These are phyloP conservation scores for Cytospora schulzeri DNA, from an alignment of 2,329 filamentous ascomycete species.

Conservation along the genomic window DNA sequence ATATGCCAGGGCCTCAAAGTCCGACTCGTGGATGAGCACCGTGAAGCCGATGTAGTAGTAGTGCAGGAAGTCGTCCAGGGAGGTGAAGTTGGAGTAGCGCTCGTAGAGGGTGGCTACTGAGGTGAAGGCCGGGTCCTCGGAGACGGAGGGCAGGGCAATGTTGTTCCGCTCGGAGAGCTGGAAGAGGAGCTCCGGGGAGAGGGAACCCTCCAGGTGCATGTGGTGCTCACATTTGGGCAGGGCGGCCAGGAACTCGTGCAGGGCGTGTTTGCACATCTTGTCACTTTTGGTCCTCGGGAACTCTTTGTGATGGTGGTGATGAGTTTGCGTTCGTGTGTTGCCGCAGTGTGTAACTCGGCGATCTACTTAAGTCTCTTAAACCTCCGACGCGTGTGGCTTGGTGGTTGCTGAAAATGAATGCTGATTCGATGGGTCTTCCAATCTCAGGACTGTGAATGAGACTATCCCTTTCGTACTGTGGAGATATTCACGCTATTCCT, in stretches of 20 bases:
- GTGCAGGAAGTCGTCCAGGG: slow-evolving; percentile 74
- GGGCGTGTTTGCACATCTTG: slow-evolving; percentile 56
- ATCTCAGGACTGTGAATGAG: not conserved
- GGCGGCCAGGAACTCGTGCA: slow-evolving; percentile 62
- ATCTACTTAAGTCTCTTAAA: not conserved
- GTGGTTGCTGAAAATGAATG: not conserved
- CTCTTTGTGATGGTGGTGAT: not conserved
- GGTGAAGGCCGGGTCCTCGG: slow-evolving; percentile 62
- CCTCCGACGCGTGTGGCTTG: slow-evolving; percentile 1
- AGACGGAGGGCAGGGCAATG: slow-evolving; percentile 57
- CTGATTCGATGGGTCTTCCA: not conserved
- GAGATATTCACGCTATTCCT: not conserved
- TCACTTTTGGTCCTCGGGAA: not conserved
- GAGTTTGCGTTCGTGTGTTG: not conserved
- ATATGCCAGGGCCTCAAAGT: slow-evolving; percentile 74
- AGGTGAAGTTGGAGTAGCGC: slow-evolving; percentile 69
- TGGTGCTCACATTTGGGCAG: slow-evolving; percentile 84
- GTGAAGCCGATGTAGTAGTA: slow-evolving; percentile 80
- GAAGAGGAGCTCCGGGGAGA: slow-evolving; percentile 72
- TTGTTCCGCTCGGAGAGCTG: slow-evolving; percentile 66
- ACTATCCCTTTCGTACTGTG: not conserved
- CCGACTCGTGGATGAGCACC: slow-evolving; percentile 63
- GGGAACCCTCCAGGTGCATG: slow-evolving; percentile 76
- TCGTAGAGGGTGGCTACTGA: slow-evolving; percentile 60
- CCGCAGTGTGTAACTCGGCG: not conserved